Evolutionary conservation across 2,329 filamentous ascomycete genomes (phyloP).

Genomic region (Diaporthe sp.): DNA sequence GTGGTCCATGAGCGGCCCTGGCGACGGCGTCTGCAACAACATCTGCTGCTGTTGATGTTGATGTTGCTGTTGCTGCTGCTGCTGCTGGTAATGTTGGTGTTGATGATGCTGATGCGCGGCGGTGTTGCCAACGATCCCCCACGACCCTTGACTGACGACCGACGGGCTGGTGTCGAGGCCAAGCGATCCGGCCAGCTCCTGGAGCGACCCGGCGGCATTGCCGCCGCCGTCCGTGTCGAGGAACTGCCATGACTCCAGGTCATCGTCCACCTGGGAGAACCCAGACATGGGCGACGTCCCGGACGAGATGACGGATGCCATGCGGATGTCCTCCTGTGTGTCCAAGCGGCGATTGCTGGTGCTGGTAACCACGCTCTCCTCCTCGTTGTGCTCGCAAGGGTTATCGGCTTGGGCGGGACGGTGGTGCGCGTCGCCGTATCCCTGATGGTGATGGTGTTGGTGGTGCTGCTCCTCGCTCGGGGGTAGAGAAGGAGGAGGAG

Average conservation of each 20-base stretch:
- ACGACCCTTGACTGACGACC: constrained; percentile 66
- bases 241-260: constrained; percentile 48
- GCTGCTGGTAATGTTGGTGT: constrained; percentile 10
- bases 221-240: constrained; percentile 45
- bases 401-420: background rate
- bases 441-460: background rate
- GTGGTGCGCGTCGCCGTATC: background rate
- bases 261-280: constrained; percentile 45
- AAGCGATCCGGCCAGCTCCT: constrained; percentile 10
- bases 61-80: background rate
- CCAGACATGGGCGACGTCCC: constrained; percentile 46
- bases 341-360: background rate
- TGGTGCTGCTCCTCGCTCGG: constrained; percentile 6
- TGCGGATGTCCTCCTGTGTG: constrained; percentile 39
- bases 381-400: background rate
- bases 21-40: constrained; percentile 34
- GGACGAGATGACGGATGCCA: constrained; percentile 52
- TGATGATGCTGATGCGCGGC: constrained; percentile 46
- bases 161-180: constrained; percentile 65
- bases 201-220: constrained; percentile 44
- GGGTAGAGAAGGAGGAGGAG: constrained; percentile 6
- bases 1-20: constrained; percentile 58
- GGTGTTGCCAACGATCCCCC: constrained; percentile 60
- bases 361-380: background rate
- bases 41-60: constrained; percentile 2